phyloP scores from a whole-genome alignment of 306 rosid genomes.

The Fragaria nilgerrensis region DNA sequence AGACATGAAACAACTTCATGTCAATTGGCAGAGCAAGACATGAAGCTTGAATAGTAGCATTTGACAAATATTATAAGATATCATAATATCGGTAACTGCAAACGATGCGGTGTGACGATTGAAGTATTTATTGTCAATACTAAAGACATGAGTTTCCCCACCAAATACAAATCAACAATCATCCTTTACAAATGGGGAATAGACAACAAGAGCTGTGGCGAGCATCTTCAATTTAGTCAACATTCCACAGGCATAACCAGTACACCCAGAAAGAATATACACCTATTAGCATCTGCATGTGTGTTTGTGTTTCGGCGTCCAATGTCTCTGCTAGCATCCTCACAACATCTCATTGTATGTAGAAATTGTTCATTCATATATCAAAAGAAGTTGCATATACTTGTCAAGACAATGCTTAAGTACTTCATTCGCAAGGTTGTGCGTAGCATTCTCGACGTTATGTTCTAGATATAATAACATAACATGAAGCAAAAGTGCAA shows the following conservation, averaged over 20 bases:
- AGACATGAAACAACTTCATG: neutral
- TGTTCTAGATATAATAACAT: neutral
- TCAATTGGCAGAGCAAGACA: neutral
- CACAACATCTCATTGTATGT: too few species aligned
- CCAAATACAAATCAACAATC: neutral
- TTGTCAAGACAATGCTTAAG: too few species aligned
- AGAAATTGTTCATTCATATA: too few species aligned
- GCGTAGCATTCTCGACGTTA: too few species aligned
- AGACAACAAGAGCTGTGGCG: neutral
- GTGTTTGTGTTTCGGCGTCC: too few species aligned
- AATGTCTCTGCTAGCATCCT: too few species aligned
- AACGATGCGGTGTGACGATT: neutral
- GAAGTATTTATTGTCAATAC: neutral
- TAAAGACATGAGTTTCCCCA: neutral
- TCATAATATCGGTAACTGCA: neutral
- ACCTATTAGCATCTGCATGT: too few species aligned
- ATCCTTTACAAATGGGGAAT: neutral
- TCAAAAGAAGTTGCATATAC: too few species aligned
- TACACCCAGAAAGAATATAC: neutral
- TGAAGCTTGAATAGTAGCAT: neutral
- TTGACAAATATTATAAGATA: neutral
- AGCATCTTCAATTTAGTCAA: neutral
- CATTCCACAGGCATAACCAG: neutral
- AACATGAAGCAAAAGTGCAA: constrained; percentile 13
- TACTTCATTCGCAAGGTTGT: too few species aligned